Percentiles rank a stretch among this genome's conserved stretches.
Conservation (phyloP, 768 basidiomycete species). For the Mycena latifolia region DNA sequence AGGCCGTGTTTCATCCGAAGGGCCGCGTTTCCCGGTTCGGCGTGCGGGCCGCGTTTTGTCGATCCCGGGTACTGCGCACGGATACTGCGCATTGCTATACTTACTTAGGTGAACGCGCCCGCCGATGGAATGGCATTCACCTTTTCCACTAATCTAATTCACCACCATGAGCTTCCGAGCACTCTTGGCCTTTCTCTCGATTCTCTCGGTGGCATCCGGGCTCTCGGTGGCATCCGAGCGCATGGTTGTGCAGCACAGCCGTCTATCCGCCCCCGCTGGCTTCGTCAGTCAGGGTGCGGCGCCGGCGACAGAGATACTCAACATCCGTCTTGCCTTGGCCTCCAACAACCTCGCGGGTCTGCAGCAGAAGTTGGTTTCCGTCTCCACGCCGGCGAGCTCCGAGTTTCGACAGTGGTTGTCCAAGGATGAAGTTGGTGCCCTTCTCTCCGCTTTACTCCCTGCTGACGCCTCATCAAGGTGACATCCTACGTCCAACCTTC, state of each 20-base stretch:
- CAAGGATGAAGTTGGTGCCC: conserved; percentile 22
- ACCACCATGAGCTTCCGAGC: conserved; percentile 18
- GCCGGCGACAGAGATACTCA: conserved; percentile 18
- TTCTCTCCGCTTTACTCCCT: conserved; percentile 3
- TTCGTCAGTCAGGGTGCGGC: no score
- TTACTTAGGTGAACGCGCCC: conserved; percentile 9
- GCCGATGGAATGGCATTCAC: conserved; percentile 14
- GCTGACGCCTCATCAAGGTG: conserved; percentile 22
- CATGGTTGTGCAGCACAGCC: conserved; percentile 24
- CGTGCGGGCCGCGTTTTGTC: no score
- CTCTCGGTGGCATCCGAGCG: conserved; percentile 18
- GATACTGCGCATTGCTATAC: conserved; percentile 11
- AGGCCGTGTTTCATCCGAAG: no score
- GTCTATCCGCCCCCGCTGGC: conserved; percentile 15
- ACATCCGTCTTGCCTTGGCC: conserved; percentile 19
- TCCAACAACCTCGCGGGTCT: conserved; percentile 24
- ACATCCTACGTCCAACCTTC: conserved; percentile 26
- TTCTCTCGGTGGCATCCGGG: conserved; percentile 17
- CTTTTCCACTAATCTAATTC: conserved; percentile 22
- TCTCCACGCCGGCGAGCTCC: conserved; percentile 25
- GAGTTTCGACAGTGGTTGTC: conserved; percentile 28
- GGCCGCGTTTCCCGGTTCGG: no score
- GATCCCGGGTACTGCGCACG: no score
- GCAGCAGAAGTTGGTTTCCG: conserved; percentile 17
- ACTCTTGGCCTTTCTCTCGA: conserved; percentile 22